Base-by-base conservation (phyloP, 495 filamentous ascomycete species). In the Annulohypoxylon stygium region DNA sequence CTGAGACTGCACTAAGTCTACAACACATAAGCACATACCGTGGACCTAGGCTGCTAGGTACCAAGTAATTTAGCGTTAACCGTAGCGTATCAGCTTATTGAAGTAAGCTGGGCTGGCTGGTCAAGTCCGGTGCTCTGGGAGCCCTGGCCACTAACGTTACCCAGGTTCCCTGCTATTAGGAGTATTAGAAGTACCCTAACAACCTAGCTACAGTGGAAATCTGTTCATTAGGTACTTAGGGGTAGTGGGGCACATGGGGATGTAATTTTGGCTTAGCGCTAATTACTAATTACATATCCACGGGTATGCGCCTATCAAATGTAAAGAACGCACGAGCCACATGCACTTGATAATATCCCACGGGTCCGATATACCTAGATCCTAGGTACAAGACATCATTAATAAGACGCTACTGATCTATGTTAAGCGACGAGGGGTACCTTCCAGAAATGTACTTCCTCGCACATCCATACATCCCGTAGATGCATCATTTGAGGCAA, bases 81-180 rank as follows among this genome's bases (percentile, higher is more conserved):
- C 9, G 12, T 43, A 43, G 39, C 39, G 39, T 43, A 4, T 43
- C 11, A 43, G 14, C 11, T 43, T 3, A 43, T 43, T 43, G 39
- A 43, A n/a, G 60, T 41, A 45, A 67, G 43, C 33, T 30, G 20
- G 34, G 34, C 43, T 50, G 60, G 23, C 53, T 39, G 36, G 36
- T 12, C 34, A 69, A 69, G 70, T 61, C 70, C 70, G 47, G 43
- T 63, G 23, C 51, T 65, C 47, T 73, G 70, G 70, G 65, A 73
- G 59, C 51, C 70, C 70, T 64, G 64, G 65, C 30, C 30, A 4
- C 30, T 6, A 30, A 26, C 5, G n/a, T 61, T 33, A 12, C 14
- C 25, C 48, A 60, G 14, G 51, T 66, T 58, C 51, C 51, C n/a
- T 30, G 30, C 30, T 30, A 6, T 30, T 6, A 30, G 5, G 30